A percentile compares a stretch with the other conserved stretches of the same genome.
phyloP scores from a whole-genome alignment of 495 filamentous ascomycete genomes.

The Trichoderma asperelloides region DNA sequence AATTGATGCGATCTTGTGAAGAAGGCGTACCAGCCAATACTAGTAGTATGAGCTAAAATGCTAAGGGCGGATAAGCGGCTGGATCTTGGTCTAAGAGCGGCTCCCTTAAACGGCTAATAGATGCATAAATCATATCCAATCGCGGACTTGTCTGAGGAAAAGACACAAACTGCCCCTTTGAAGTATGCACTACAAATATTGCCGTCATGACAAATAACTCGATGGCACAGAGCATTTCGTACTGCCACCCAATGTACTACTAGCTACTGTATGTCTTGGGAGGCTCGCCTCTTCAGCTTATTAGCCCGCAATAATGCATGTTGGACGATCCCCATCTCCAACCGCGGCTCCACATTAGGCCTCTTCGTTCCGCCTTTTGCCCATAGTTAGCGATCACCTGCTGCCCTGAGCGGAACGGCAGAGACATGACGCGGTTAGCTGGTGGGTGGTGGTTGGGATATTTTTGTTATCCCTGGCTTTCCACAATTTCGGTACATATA shows the following conservation, averaged over 20 bases:
- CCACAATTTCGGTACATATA: not conserved
- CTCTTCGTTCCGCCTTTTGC: not conserved
- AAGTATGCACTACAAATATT: too few species aligned
- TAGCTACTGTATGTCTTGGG: too few species aligned
- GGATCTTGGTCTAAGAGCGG: not conserved
- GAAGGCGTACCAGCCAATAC: too few species aligned
- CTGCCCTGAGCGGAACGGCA: not conserved
- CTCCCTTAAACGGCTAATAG: not conserved
- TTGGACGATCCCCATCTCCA: not conserved
- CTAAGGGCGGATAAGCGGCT: not conserved
- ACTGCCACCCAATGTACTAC: too few species aligned
- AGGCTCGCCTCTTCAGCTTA: too few species aligned
- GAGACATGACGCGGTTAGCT: not conserved
- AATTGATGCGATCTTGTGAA: not conserved
- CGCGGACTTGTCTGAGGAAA: not conserved
- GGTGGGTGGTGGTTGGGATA: not conserved
- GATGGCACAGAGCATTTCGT: too few species aligned
- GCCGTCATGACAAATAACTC: too few species aligned
- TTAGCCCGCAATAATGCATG: not conserved
- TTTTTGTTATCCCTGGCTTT: not conserved
- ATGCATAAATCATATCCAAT: not conserved
- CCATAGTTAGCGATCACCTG: not conserved
- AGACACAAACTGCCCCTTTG: too few species aligned
- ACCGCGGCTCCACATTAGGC: not conserved
- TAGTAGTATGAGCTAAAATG: too few species aligned